Evolutionary conservation across 2,329 filamentous ascomycete genomes (phyloP).

Genomic region (Ustulina deusta): DNA sequence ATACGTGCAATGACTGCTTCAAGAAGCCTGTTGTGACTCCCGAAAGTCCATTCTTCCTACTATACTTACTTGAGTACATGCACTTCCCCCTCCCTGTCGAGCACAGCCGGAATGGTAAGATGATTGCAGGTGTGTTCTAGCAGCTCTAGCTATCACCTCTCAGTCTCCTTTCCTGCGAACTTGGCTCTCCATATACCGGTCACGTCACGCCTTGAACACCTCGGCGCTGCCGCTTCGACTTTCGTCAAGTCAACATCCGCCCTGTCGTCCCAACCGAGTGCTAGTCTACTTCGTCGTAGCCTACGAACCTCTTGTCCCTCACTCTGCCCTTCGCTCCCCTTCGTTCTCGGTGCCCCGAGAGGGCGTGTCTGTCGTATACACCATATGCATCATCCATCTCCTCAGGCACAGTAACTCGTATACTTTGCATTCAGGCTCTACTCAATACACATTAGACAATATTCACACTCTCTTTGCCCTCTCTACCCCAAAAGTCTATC

Average conservation of each 20-base stretch:
- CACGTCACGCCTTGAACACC: constrained; percentile 12
- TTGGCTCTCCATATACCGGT: background rate
- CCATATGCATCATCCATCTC: constrained; percentile 3
- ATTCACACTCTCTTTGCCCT: constrained; percentile 8
- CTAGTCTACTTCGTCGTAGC: constrained; percentile 4
- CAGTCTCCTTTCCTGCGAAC: background rate
- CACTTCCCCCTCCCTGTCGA: background rate
- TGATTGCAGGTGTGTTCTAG: background rate
- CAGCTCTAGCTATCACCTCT: background rate
- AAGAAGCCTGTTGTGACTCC: background rate
- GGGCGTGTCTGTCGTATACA: constrained; percentile 9
- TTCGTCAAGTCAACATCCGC: constrained; percentile 8
- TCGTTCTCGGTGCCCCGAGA: constrained; percentile 19
- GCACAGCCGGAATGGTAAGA: too few species aligned
- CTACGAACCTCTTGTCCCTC: constrained; percentile 11
- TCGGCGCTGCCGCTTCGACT: constrained; percentile 6
- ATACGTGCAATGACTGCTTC: background rate
- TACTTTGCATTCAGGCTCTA: constrained; percentile 10
- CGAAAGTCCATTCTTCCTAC: background rate
- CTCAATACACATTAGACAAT: constrained; percentile 13
- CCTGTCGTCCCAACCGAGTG: constrained; percentile 1
- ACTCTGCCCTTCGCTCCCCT: constrained; percentile 4
- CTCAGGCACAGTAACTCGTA: constrained; percentile 7
- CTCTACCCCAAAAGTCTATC: background rate
- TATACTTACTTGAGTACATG: background rate